phyloP scores from a whole-genome alignment of 371 early-diverging fungal genomes.

The Circinella minor region DNA sequence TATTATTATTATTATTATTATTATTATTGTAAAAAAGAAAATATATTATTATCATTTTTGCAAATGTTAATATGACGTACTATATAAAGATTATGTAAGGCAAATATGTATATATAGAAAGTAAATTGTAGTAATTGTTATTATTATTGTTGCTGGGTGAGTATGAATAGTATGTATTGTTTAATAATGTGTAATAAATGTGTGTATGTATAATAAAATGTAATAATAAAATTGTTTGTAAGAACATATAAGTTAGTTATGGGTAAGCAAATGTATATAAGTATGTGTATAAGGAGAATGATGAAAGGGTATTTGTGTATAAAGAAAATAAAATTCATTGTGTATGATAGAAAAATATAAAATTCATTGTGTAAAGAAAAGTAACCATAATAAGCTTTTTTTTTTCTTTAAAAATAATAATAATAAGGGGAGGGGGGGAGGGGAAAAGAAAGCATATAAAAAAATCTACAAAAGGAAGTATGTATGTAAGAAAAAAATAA shows the following conservation, averaged over 20 bases:
- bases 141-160: not conserved
- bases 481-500: not conserved
- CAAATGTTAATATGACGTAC: not conserved
- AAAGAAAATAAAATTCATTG: not conserved
- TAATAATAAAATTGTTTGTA: not conserved
- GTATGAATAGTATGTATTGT: not conserved
- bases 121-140: not conserved
- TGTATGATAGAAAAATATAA: not conserved
- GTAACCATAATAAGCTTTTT: not conserved
- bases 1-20: no score
- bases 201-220: constrained; percentile 1
- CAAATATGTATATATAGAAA: constrained; percentile 7
- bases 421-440: no score
- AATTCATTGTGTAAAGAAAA: not conserved
- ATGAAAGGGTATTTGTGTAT: not conserved
- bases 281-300: not conserved
- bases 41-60: not conserved
- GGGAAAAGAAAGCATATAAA: not conserved
- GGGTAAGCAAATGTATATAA: not conserved
- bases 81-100: constrained; percentile 11
- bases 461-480: constrained; percentile 10
- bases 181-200: no score
- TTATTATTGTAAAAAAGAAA: constrained; percentile 1
- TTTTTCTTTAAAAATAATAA: not conserved
- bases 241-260: constrained; percentile 8